Base-by-base conservation (phyloP, 225 moss, liverwort and hornwort genomes). In the Lunularia cruciata region DNA sequence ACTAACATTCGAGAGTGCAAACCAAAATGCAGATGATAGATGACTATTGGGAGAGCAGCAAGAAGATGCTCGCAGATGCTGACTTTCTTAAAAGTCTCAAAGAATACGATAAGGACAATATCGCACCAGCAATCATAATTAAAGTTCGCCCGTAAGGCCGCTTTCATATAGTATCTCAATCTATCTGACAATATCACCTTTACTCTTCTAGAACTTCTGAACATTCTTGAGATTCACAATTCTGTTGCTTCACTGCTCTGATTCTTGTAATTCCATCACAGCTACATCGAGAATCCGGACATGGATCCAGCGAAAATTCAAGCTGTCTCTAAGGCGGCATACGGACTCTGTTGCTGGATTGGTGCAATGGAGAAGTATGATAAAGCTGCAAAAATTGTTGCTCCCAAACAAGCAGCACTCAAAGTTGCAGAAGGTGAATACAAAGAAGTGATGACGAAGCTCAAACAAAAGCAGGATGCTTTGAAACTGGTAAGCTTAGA, bases 1-100 rank as follows among this genome's bases (percentile, higher is more conserved):
- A n/a, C n/a, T n/a, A n/a, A n/a, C n/a, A n/a, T n/a, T n/a, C n/a
- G n/a, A n/a, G n/a, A n/a, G n/a, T n/a, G 19, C 19, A 1, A 43
- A 43, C 11, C 3, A 10, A 31, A 35, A 37, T 47, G 8, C 55
- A 94, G 93, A 90, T 94, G 90, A 33, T 94, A 57, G 93, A 94
- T 82, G 93, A 94, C 65, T 94, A 85, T 48, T 94, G 90, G 93
- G 93, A 94, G 70, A 94, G 93, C 66, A 87, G 90, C 71, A 94
- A 94, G 16, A 94, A 90, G 59, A 94, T 94, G 93, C 84, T 94
- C 61, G 33, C 93, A 2, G 93, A 94, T 52, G 80, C 76, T 57
- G 93, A 94, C 59, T 94, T 94, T 18, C 72, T 94, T 3, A 90
- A 94, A 71, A 89, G 85, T 57, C 72, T 94, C 22, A 84, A 2